Percentiles rank a stretch among this genome's conserved stretches.
These are phyloP conservation scores for Micractinium conductrix DNA, from an alignment of 139 green algal species.

Conservation along the genomic window DNA sequence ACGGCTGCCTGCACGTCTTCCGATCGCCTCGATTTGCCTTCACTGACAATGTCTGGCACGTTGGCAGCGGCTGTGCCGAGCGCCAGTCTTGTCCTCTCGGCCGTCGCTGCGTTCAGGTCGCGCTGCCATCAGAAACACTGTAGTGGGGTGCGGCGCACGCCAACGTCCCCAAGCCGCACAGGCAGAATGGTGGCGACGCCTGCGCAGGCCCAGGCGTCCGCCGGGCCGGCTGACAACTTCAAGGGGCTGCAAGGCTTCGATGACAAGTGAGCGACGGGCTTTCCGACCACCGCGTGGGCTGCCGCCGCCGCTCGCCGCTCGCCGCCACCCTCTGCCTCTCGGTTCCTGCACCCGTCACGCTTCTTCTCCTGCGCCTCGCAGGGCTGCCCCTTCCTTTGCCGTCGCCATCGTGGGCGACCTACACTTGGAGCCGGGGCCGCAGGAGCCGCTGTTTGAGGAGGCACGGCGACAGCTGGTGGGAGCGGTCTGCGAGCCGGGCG, in stretches of 20 bases:
- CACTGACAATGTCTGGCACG: no score
- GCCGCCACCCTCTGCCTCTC: background rate
- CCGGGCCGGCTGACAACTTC: background rate
- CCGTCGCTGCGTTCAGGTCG: no score
- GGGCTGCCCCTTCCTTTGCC: conserved; percentile 38
- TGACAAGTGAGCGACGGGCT: background rate
- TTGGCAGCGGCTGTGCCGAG: no score
- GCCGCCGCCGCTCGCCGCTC: background rate
- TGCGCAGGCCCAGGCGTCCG: background rate
- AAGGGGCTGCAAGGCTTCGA: conserved; percentile 31
- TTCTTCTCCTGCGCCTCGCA: background rate
- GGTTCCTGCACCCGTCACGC: background rate
- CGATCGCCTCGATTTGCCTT: no score
- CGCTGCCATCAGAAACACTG: no score
- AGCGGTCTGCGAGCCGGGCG: conserved; percentile 17
- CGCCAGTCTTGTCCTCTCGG: no score
- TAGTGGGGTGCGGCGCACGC: no score
- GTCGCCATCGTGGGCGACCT: conserved; percentile 81
- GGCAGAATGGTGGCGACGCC: background rate
- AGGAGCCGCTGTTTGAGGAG: conserved; percentile 75
- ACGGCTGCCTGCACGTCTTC: no score
- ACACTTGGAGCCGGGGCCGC: conserved; percentile 70
- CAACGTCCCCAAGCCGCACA: no score
- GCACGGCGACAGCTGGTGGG: conserved; percentile 64
- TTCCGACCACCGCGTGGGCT: background rate